Conservation (phyloP, 2,329 filamentous ascomycete genomes). For the Zymoseptoria crescenta region DNA sequence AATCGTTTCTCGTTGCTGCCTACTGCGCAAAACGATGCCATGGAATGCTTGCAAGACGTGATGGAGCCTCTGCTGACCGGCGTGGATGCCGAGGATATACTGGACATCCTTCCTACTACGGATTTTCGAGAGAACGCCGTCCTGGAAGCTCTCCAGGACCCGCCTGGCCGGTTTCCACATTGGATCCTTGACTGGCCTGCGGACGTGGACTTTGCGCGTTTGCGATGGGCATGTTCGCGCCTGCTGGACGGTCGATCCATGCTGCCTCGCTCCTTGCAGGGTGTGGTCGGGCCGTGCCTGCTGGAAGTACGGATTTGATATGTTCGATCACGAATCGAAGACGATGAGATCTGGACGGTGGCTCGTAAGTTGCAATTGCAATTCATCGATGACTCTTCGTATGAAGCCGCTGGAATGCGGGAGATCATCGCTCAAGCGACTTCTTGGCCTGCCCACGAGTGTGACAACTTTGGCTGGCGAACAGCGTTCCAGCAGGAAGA, state of each 20-base stretch:
- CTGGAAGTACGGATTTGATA: conserved; percentile 6
- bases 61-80: neutral
- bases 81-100: neutral
- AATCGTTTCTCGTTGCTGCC: conserved; percentile 6
- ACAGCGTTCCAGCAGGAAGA: conserved; percentile 10
- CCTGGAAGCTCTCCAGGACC: conserved; percentile 6
- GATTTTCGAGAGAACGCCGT: conserved; percentile 20
- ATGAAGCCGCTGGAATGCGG: conserved; percentile 7
- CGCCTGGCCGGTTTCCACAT: conserved; percentile 14
- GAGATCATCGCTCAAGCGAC: conserved; percentile 5
- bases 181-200: conserved; percentile 18
- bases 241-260: conserved; percentile 7
- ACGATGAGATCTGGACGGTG: conserved; percentile 4
- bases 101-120: conserved; percentile 13
- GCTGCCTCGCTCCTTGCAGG: conserved; percentile 2
- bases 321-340: neutral
- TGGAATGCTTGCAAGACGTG: neutral
- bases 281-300: conserved; percentile 7
- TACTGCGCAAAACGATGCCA: neutral
- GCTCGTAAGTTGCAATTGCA: conserved; percentile 2
- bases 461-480: conserved; percentile 8
- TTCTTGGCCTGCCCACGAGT: neutral
- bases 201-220: conserved; percentile 15
- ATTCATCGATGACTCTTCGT: conserved; percentile 6
- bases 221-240: conserved; percentile 14